Evolutionary conservation across 768 basidiomycete species (phyloP).

Genomic region (Hemileccinum rubropunctum): DNA sequence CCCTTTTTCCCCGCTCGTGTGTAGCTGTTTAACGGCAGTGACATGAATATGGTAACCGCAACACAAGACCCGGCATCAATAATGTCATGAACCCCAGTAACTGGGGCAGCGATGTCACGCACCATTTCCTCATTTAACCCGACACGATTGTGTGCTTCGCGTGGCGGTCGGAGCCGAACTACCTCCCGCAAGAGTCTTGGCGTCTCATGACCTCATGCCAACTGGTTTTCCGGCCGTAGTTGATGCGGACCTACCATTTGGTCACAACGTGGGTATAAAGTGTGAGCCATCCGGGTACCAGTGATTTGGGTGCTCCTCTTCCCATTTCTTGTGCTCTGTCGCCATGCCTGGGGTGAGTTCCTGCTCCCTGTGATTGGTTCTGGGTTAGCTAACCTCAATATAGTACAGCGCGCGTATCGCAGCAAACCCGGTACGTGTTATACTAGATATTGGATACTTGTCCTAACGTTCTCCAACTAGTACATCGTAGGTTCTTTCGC

Average conservation of each 20-base stretch:
- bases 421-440: slow-evolving; percentile 48
- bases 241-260: too few relatives aligned
- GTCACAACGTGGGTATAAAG: slow-evolving; percentile 13
- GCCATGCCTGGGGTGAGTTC: slow-evolving; percentile 27
- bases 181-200: too few relatives aligned
- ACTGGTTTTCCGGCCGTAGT: too few relatives aligned
- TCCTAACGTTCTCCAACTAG: slow-evolving; percentile 36
- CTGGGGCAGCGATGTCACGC: neutral
- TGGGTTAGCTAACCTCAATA: slow-evolving; percentile 2
- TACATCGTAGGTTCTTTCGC: slow-evolving; percentile 79
- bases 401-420: slow-evolving; percentile 58
- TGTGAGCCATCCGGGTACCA: neutral
- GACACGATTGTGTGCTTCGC: too few relatives aligned
- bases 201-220: too few relatives aligned
- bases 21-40: neutral
- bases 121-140: neutral
- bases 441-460: neutral
- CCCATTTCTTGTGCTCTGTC: neutral
- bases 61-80: neutral
- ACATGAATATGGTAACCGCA: neutral
- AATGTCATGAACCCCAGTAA: neutral
- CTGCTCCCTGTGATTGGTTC: neutral
- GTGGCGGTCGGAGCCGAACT: too few relatives aligned
- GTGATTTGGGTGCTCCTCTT: neutral
- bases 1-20: neutral